Percentiles rank a stretch among this genome's conserved stretches.
phyloP scores from a whole-genome alignment of 108 stramenopile species.

The Poteriospumella lacustris region DNA sequence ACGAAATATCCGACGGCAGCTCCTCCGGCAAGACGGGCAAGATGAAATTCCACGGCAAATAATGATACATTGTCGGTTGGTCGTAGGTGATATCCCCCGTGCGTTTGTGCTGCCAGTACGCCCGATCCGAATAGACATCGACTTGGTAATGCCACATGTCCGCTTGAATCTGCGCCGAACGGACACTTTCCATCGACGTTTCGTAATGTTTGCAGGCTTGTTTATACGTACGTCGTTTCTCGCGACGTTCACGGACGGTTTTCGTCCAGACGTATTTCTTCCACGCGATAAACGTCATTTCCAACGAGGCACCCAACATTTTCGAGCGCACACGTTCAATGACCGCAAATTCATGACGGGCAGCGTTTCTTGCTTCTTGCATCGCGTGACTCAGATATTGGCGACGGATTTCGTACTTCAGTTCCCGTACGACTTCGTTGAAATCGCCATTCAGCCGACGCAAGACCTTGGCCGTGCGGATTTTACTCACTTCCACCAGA shows the following conservation, averaged over 20 bases:
- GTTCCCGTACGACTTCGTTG: background rate
- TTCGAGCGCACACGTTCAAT: background rate
- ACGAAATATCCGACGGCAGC: background rate
- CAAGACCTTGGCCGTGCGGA: background rate
- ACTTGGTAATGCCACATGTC: background rate
- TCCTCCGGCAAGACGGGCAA: background rate
- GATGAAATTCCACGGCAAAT: slow-evolving; percentile 17
- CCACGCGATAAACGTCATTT: background rate
- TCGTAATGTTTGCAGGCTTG: background rate
- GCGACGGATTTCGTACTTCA: background rate
- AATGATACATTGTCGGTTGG: background rate
- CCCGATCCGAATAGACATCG: background rate
- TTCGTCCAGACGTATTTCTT: slow-evolving; percentile 3
- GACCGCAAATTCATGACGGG: background rate
- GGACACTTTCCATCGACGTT: background rate
- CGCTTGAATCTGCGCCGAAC: background rate
- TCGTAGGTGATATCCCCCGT: slow-evolving; percentile 18
- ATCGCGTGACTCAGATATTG: slow-evolving; percentile 1
- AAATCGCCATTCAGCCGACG: background rate
- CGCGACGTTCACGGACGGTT: background rate
- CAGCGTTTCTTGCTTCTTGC: background rate
- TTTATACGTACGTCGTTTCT: background rate
- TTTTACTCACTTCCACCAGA: background rate
- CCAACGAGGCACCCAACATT: background rate
- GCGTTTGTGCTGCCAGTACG: background rate